Percentiles rank a stretch among this genome's conserved stretches.
phyloP scores from a whole-genome alignment of 2,329 filamentous ascomycete genomes.

The Macrophomina phaseolina region DNA sequence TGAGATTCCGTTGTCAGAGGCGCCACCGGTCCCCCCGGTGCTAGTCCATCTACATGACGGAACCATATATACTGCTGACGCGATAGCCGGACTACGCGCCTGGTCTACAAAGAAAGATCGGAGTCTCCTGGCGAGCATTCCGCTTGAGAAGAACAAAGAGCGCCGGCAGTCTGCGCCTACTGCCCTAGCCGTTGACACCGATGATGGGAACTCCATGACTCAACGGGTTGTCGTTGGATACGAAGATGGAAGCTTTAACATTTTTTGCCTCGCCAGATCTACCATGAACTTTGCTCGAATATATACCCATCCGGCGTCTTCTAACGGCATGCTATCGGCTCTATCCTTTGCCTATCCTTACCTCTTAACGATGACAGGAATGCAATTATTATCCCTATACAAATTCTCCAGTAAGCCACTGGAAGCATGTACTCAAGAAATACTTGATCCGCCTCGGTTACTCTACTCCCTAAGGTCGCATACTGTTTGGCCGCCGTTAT shows the following conservation, averaged over 20 bases:
- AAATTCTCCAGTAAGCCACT: slow-evolving; percentile 56
- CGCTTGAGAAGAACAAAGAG: slow-evolving; percentile 30
- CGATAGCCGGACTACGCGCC: slow-evolving; percentile 70
- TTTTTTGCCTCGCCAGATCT: slow-evolving; percentile 66
- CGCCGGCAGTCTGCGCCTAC: slow-evolving; percentile 55
- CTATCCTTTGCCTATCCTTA: slow-evolving; percentile 78
- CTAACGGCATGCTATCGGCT: slow-evolving; percentile 69
- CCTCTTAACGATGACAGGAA: slow-evolving; percentile 76
- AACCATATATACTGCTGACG: slow-evolving; percentile 78
- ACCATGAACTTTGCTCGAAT: slow-evolving; percentile 52
- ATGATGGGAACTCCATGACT: slow-evolving; percentile 37
- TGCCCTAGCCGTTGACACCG: slow-evolving; percentile 67
- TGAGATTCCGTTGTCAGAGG: slow-evolving; percentile 70
- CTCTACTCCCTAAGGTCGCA: slow-evolving; percentile 82
- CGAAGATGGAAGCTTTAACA: slow-evolving; percentile 59
- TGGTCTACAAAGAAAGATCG: slow-evolving; percentile 72
- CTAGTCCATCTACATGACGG: slow-evolving; percentile 80
- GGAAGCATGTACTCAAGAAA: slow-evolving; percentile 27
- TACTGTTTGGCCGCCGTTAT: slow-evolving; percentile 77
- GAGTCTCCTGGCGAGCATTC: slow-evolving; percentile 61
- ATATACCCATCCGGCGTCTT: slow-evolving; percentile 67
- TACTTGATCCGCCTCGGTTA: slow-evolving; percentile 58
- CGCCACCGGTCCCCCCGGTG: slow-evolving; percentile 62
- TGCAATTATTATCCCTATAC: slow-evolving; percentile 78
- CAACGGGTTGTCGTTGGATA: slow-evolving; percentile 43